Conservation (phyloP, 768 basidiomycete species). For the Panaeolus papilionaceus region DNA sequence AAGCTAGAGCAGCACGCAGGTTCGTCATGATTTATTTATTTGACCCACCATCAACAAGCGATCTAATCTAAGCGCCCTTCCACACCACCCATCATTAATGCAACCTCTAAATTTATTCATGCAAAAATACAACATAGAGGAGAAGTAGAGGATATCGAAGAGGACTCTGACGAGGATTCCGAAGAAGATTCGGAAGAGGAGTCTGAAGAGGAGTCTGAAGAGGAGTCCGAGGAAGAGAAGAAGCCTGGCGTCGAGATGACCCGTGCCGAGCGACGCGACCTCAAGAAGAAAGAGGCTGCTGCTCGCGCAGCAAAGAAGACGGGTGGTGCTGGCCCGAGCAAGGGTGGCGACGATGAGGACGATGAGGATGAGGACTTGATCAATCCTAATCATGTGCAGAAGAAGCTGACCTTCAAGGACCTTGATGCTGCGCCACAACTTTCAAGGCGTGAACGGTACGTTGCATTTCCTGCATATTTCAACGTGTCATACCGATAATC, state of each 20-base stretch:
- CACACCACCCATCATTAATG: neutral
- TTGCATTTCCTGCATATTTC: neutral
- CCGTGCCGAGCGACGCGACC: conserved; percentile 74
- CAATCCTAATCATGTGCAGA: conserved; percentile 79
- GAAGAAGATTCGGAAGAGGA: conserved; percentile 47
- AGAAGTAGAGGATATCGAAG: conserved; percentile 11
- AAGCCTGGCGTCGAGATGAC: conserved; percentile 63
- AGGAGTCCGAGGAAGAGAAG: conserved; percentile 50
- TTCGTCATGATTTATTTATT: conserved; percentile 32
- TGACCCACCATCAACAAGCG: neutral
- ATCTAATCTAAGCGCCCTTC: conserved; percentile 14
- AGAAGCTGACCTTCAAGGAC: conserved; percentile 80
- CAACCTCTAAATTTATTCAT: neutral
- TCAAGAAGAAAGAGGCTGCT: conserved; percentile 82
- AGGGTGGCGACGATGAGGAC: conserved; percentile 47
- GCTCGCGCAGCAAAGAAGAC: conserved; percentile 44
- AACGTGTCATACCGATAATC: conserved; percentile 12
- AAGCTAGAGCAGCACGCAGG: conserved; percentile 50
- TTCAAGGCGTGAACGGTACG: conserved; percentile 69
- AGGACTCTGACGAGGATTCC: conserved; percentile 39
- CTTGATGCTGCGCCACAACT: conserved; percentile 67
- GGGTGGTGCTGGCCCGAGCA: conserved; percentile 49
- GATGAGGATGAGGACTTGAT: conserved; percentile 73
- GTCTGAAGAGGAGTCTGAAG: conserved; percentile 52
- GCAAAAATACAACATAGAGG: conserved; percentile 17